Base-by-base conservation (phyloP, 768 basidiomycete genomes). In the Paxillus involutus region DNA sequence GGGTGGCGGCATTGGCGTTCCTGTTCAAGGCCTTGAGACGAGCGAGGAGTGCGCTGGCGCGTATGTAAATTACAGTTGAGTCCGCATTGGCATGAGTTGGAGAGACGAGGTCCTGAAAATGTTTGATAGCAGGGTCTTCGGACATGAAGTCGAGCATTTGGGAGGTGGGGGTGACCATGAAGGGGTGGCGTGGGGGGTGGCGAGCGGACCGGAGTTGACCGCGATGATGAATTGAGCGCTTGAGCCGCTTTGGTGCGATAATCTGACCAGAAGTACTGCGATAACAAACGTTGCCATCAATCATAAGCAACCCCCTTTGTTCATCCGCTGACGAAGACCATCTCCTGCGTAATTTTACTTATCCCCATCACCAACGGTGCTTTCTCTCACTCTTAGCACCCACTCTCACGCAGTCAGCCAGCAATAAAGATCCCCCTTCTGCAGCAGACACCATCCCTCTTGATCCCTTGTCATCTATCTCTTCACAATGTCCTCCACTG, bases 21-120 rank as follows among this genome's bases (percentile, higher is more conserved):
- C 92, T 83, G 66, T 93, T 88, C 58, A 91, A 77, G 11, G 84
- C 79, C 69, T 92, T 92, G 63, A 95, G 81, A 45, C 85, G 85
- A 30, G 85, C 84, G 41, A 93, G 82, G 68, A 94, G 86, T 4
- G 88, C 85, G 63, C 84, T 82, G 19, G 88, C 86, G 50, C 84
- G 84, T 56, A 84, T 78, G 44, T 85, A 84, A 48, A 89, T 61
- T 3, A 80, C 67, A 3, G 61, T 48, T 0, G 69, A 59, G 56
- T 71, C 71, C 12, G 77, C 71, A 26, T 77, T 62, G 55, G 88
- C 84, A 47, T 77, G 60, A 45, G 75, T 68, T 1, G 75, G 71
- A 36, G 78, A 75, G 56, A 85, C 85, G 65, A 91, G 82, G 59
- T 83, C 81, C 63, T 80, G 81, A 48, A 91, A 79, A 59, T 75